Conservation (phyloP, 1,284 basidiomycete genomes). For the Cryptococcus hybrid region DNA sequence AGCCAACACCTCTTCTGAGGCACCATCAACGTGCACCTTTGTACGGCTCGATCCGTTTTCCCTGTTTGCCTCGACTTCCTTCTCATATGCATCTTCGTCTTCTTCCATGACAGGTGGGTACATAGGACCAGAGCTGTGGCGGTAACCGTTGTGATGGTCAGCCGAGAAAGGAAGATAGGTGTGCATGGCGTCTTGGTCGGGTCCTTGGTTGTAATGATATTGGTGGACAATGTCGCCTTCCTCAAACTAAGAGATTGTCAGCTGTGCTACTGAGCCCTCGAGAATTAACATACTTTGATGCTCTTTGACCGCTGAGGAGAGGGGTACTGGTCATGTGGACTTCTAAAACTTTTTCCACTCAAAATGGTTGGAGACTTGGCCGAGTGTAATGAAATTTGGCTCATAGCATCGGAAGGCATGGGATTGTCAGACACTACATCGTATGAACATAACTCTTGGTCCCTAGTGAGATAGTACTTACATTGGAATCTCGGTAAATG, state of each 20-base stretch:
- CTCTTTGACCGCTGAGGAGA: slow-evolving; percentile 22
- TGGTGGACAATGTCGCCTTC: slow-evolving; percentile 47
- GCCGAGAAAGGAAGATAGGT: slow-evolving; percentile 6
- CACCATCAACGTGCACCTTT: not conserved
- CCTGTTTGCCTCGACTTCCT: not conserved
- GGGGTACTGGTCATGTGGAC: slow-evolving; percentile 4
- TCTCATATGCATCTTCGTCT: slow-evolving; percentile 7
- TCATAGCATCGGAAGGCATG: slow-evolving; percentile 42
- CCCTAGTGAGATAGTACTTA: slow-evolving; percentile 18
- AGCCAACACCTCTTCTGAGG: not conserved
- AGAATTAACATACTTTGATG: slow-evolving; percentile 30
- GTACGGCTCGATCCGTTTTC: not conserved
- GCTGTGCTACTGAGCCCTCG: not conserved
- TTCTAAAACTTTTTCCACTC: slow-evolving; percentile 7
- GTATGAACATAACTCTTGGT: not conserved
- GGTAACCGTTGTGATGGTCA: not conserved
- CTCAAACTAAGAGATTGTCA: slow-evolving; percentile 11
- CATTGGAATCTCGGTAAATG: slow-evolving; percentile 39
- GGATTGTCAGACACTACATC: slow-evolving; percentile 46
- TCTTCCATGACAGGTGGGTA: slow-evolving; percentile 16
- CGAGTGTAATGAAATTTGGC: slow-evolving; percentile 38
- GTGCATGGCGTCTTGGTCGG: slow-evolving; percentile 28
- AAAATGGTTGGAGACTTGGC: slow-evolving; percentile 10
- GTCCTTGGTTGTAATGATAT: slow-evolving; percentile 38
- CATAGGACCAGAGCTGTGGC: not conserved